These are phyloP conservation scores for Pichiaceae sp. DNA, from an alignment of 1,139 yeast species.

Conservation along the genomic window DNA sequence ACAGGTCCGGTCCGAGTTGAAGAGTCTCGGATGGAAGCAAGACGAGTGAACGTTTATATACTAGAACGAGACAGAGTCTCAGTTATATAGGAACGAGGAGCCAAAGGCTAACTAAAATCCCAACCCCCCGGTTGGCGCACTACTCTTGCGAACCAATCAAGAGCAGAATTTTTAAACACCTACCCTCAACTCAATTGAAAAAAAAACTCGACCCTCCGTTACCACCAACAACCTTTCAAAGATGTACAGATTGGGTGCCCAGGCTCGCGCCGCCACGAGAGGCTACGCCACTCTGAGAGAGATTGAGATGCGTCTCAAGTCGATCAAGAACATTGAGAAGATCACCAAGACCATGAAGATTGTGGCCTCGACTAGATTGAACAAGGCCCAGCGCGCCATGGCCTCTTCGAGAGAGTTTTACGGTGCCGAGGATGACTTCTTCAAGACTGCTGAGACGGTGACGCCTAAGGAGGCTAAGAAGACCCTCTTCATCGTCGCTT, in stretches of 20 bases:
- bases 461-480: constrained; percentile 43
- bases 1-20: constrained; percentile 66
- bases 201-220: too few relatives aligned
- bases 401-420: constrained; percentile 80
- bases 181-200: too few relatives aligned
- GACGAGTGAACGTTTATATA: constrained; percentile 3
- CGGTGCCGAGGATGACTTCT: constrained; percentile 72
- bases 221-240: too few relatives aligned
- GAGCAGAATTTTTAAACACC: too few relatives aligned
- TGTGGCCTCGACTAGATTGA: constrained; percentile 95
- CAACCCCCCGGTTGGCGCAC: too few relatives aligned
- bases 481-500: constrained; percentile 74
- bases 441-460: constrained; percentile 69
- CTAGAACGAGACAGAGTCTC: too few relatives aligned
- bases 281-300: constrained; percentile 98
- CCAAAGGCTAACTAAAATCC: background rate
- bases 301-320: constrained; percentile 95
- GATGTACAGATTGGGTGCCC: constrained; percentile 6
- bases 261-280: constrained; percentile 31
- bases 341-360: constrained; percentile 99
- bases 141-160: too few relatives aligned
- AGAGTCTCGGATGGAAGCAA: constrained; percentile 49
- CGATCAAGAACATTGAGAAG: constrained; percentile 97
- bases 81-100: too few relatives aligned
- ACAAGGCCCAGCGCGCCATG: constrained; percentile 96